A percentile compares a stretch with the other conserved stretches of the same genome.
phyloP scores from a whole-genome alignment of 306 rosid species.

The Morella rubra region DNA sequence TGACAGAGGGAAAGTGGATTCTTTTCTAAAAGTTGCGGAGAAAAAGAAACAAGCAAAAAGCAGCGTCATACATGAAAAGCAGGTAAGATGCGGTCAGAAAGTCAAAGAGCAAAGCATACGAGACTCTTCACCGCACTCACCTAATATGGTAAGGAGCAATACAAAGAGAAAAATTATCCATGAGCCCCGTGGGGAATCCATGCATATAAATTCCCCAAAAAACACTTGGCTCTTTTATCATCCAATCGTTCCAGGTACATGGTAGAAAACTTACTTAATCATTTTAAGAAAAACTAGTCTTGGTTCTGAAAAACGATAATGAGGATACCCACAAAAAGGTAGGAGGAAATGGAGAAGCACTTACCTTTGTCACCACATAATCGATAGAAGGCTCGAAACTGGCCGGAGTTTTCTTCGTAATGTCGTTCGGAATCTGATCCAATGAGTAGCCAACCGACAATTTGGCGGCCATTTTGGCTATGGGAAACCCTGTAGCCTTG shows the following conservation, averaged over 20 bases:
- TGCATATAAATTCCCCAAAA: neutral
- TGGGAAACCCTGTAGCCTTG: constrained; percentile 95
- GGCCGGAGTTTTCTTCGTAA: constrained; percentile 90
- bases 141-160: neutral
- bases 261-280: neutral
- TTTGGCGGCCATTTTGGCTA: constrained; percentile 95
- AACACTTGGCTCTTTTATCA: neutral
- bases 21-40: neutral
- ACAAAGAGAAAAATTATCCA: neutral
- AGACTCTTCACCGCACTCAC: neutral
- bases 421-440: constrained; percentile 93
- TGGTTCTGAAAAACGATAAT: neutral
- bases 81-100: neutral
- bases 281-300: neutral
- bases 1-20: too few relatives aligned
- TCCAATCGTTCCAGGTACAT: neutral
- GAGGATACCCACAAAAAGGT: neutral
- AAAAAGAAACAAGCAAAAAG: neutral
- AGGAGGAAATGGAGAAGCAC: constrained; percentile 17
- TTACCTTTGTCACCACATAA: constrained; percentile 95
- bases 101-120: neutral
- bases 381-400: constrained; percentile 98
- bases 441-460: constrained; percentile 84
- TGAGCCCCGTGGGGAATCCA: neutral
- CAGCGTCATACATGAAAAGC: neutral